These are phyloP conservation scores for Penicillium steckii DNA, from an alignment of 495 filamentous ascomycete species.

Conservation along the genomic window DNA sequence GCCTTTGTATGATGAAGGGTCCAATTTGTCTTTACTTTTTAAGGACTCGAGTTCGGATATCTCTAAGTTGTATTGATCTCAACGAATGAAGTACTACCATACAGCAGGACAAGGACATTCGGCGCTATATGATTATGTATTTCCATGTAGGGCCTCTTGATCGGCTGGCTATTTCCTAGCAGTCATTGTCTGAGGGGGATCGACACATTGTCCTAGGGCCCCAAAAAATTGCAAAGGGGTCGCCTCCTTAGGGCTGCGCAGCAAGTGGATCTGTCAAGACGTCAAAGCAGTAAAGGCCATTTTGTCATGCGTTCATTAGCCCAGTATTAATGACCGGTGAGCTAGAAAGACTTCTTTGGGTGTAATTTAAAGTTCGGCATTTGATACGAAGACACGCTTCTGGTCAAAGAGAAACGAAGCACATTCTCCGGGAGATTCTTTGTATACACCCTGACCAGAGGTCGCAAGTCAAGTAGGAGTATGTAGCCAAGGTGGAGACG, in stretches of 20 bases:
- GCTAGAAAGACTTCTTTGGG: neutral
- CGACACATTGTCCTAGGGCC: constrained; percentile 2
- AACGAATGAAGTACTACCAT: too few species aligned
- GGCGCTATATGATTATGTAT: too few species aligned
- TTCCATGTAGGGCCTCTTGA: neutral
- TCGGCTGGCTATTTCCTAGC: too few species aligned
- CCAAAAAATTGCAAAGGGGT: neutral
- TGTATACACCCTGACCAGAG: neutral
- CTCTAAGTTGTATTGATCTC: too few species aligned
- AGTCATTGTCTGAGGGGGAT: constrained; percentile 2
- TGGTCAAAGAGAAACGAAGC: constrained; percentile 5
- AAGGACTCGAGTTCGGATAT: too few species aligned
- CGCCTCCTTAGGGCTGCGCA: neutral
- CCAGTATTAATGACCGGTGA: neutral
- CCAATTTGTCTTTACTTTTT: too few species aligned
- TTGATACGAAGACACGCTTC: neutral
- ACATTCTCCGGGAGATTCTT: constrained; percentile 21
- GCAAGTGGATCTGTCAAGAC: neutral
- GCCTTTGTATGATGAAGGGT: too few species aligned
- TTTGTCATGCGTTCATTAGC: neutral
- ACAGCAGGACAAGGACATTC: too few species aligned
- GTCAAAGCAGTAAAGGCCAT: neutral
- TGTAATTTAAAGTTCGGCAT: constrained; percentile 1
- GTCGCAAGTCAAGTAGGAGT: neutral
- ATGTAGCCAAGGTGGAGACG: neutral